phyloP scores from a whole-genome alignment of 2,329 filamentous ascomycete species.

The Apiospora saccharicola region DNA sequence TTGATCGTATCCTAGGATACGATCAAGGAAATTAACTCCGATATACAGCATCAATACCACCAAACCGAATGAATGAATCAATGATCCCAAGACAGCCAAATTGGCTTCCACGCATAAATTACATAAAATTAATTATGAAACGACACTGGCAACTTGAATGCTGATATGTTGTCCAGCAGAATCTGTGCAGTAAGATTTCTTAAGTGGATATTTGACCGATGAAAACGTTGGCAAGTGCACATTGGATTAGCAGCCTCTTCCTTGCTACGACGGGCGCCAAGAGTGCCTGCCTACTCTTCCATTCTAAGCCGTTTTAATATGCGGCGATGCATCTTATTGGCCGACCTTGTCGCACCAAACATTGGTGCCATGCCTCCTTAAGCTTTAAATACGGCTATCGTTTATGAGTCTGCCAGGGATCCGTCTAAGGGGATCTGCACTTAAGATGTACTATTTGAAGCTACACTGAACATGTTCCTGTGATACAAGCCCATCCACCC shows the following conservation, averaged over 20 bases:
- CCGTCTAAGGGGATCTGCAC: neutral
- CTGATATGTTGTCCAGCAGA: neutral
- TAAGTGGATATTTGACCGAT: neutral
- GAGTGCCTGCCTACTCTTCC: neutral
- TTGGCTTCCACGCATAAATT: neutral
- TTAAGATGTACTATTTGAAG: neutral
- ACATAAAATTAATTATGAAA: neutral
- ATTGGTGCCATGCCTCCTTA: neutral
- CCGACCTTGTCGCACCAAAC: neutral
- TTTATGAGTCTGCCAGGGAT: neutral
- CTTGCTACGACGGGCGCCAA: neutral
- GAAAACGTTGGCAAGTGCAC: neutral
- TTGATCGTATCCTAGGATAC: too few relatives aligned
- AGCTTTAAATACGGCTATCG: neutral
- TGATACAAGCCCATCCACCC: too few relatives aligned
- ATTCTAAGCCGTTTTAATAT: neutral
- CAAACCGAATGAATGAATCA: too few relatives aligned
- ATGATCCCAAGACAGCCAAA: too few relatives aligned
- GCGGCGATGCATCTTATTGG: neutral
- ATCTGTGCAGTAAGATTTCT: neutral
- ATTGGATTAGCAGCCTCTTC: neutral
- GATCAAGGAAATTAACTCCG: too few relatives aligned
- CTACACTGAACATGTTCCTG: too few relatives aligned
- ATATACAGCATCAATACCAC: too few relatives aligned
- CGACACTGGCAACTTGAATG: neutral